Conservation (phyloP, 75 land plant species). For the Picea sitchensis region DNA sequence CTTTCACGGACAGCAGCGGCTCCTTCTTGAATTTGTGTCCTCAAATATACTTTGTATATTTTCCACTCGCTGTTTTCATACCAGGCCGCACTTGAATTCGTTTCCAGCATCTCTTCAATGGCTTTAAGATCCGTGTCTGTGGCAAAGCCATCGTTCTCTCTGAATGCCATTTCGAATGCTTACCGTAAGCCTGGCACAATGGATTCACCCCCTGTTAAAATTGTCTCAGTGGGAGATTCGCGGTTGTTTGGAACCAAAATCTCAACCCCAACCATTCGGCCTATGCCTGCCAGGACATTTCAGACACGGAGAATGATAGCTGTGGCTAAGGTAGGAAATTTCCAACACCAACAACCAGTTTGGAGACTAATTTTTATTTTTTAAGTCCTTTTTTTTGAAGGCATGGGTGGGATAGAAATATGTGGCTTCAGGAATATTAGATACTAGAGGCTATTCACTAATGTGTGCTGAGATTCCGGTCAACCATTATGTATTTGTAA, state of each 20-base stretch:
- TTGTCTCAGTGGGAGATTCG: neutral
- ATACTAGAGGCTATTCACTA: no score
- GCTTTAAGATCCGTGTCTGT: neutral
- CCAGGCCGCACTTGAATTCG: no score
- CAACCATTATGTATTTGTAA: no score
- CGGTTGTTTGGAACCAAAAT: neutral
- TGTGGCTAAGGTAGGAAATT: conserved; percentile 4
- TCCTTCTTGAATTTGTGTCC: neutral
- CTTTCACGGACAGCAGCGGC: neutral
- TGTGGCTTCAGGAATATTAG: no score
- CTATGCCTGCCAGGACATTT: neutral
- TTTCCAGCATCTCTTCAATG: neutral
- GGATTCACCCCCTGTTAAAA: no score
- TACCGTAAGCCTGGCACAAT: neutral
- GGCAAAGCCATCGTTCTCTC: neutral
- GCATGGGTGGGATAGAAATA: no score
- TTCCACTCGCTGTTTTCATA: neutral
- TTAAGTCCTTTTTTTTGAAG: no score
- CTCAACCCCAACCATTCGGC: neutral
- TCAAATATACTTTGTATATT: neutral
- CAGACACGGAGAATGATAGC: neutral
- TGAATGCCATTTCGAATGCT: neutral
- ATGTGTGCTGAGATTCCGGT: no score
- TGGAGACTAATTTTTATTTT: no score
- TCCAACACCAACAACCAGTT: no score